These are phyloP conservation scores for Tremella yokohamensis DNA, from an alignment of 768 basidiomycete species.

Conservation along the genomic window DNA sequence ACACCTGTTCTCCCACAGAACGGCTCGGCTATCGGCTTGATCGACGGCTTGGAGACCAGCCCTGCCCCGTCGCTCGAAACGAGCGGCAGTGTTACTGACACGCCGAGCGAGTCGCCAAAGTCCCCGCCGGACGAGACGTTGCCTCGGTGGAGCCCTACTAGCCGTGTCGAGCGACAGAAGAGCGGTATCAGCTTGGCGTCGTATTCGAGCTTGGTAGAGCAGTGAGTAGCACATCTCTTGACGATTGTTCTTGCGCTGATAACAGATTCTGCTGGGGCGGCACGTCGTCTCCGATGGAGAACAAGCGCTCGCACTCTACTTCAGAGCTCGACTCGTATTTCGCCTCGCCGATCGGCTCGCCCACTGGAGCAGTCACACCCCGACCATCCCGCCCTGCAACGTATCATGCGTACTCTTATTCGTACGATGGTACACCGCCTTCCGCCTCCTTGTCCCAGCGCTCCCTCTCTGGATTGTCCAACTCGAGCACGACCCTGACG, in stretches of 20 bases:
- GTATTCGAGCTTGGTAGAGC: conserved; percentile 45
- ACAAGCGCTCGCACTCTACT: conserved; percentile 31
- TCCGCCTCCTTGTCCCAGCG: too few relatives aligned
- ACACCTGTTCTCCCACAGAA: neutral
- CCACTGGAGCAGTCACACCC: neutral
- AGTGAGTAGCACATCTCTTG: conserved; percentile 37
- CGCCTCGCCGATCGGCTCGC: conserved; percentile 2
- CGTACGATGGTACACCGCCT: neutral
- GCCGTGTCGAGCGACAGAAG: conserved; percentile 15
- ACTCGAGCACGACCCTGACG: too few relatives aligned
- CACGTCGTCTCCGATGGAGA: conserved; percentile 7
- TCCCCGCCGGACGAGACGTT: conserved; percentile 31
- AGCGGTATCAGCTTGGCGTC: conserved; percentile 14
- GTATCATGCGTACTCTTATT: conserved; percentile 10
- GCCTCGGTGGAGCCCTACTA: conserved; percentile 25
- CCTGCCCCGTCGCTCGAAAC: conserved; percentile 3
- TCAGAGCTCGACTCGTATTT: conserved; percentile 33
- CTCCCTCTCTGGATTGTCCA: too few relatives aligned
- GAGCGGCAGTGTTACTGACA: conserved; percentile 7
- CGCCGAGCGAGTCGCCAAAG: conserved; percentile 30
- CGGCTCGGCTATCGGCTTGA: neutral
- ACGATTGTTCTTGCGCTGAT: neutral
- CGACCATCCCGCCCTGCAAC: neutral
- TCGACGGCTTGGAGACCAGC: neutral
- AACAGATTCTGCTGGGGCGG: conserved; percentile 50